phyloP scores from a whole-genome alignment of 495 filamentous ascomycete species.

The Neurospora sp. region DNA sequence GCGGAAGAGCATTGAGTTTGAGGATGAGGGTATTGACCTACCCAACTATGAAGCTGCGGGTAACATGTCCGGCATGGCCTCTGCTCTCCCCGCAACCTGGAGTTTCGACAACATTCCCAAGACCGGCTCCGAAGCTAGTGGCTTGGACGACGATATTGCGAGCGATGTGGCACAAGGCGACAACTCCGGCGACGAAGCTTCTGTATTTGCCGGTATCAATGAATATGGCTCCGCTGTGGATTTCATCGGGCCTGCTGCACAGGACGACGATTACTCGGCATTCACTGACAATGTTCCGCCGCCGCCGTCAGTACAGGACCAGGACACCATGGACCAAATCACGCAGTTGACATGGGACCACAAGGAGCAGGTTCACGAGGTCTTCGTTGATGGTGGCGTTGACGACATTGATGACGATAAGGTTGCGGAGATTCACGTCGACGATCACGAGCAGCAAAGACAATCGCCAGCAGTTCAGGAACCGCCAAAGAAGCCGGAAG shows the following conservation, averaged over 20 bases:
- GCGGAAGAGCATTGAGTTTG: conserved; percentile 30
- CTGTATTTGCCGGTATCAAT: conserved; percentile 3
- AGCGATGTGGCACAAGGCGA: conserved; percentile 34
- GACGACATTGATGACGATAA: conserved; percentile 26
- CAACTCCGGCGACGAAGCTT: conserved; percentile 12
- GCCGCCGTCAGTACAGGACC: conserved; percentile 7
- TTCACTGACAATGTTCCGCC: conserved; percentile 2
- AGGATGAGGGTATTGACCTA: conserved; percentile 21
- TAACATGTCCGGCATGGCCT: conserved; percentile 21
- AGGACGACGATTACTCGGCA: conserved; percentile 18
- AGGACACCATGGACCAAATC: conserved; percentile 15
- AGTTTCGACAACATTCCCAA: conserved; percentile 25
- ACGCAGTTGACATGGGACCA: conserved; percentile 22
- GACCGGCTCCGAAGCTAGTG: conserved; percentile 1
- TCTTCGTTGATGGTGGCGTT: conserved; percentile 17
- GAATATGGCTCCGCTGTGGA: conserved; percentile 13
- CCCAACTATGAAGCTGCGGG: conserved; percentile 13
- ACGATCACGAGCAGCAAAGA: conserved; percentile 18
- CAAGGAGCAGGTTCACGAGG: conserved; percentile 23
- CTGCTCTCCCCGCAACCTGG: conserved; percentile 20
- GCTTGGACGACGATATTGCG: conserved; percentile 19
- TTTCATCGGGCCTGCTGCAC: conserved; percentile 31
- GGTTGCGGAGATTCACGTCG: conserved; percentile 38
- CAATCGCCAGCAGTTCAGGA: conserved; percentile 1
- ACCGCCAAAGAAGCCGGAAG: background rate